Evolutionary conservation across 331 rosid genomes (phyloP).

Genomic region (Cydonia oblonga): DNA sequence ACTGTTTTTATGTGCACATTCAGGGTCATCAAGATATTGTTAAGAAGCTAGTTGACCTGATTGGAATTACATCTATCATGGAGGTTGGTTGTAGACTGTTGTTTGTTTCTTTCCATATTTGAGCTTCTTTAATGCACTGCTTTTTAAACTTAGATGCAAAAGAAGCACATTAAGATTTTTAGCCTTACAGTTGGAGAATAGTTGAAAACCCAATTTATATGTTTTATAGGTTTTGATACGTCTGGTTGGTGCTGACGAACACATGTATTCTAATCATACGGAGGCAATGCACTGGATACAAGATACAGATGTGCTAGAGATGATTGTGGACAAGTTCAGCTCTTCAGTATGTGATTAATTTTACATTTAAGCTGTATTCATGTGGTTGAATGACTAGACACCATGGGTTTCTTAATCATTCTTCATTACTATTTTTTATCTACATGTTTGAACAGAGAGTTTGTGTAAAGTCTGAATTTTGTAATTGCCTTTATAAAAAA

Average conservation of each 20-base stretch:
- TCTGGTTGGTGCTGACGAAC: constrained; percentile 95
- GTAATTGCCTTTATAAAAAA: neutral
- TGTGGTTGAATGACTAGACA: neutral
- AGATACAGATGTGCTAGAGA: constrained; percentile 77
- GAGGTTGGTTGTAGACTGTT: constrained; percentile 57
- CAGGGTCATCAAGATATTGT: constrained; percentile 80
- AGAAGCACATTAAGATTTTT: neutral
- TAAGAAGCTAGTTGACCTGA: constrained; percentile 83
- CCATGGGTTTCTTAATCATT: neutral
- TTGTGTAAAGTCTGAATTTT: neutral
- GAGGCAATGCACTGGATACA: constrained; percentile 94
- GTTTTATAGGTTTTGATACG: constrained; percentile 76
- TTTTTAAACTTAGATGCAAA: neutral
- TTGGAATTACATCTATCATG: constrained; percentile 97
- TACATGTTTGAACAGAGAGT: neutral
- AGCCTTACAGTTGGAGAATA: too few relatives aligned
- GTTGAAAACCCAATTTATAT: neutral
- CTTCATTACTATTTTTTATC: neutral
- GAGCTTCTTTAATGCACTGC: neutral
- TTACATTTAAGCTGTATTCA: neutral
- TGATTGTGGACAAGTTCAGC: constrained; percentile 93
- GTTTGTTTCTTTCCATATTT: constrained; percentile 16
- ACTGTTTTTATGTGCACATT: constrained; percentile 9
- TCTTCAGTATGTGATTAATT: constrained; percentile 64
- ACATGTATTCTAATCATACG: constrained; percentile 61